A percentile compares a stretch with the other conserved stretches of the same genome.
Conservation (phyloP, 169 alveolate species). For the Babesia divergens region DNA sequence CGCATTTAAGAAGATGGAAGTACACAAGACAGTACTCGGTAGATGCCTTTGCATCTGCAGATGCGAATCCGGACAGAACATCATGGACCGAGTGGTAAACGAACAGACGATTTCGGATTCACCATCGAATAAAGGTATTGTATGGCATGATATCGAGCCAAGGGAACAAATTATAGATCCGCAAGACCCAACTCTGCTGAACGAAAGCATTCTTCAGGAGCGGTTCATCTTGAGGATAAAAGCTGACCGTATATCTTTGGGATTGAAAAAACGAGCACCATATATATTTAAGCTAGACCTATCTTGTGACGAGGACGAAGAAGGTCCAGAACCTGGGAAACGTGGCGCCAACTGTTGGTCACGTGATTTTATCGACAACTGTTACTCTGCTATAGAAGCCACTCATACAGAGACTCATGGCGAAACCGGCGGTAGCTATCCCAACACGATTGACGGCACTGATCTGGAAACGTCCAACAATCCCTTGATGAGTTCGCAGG, state of each 20-base stretch:
- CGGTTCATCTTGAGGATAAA: conserved; percentile 47
- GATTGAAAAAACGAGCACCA: conserved; percentile 34
- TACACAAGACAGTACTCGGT: conserved; percentile 36
- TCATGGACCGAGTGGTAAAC: conserved; percentile 39
- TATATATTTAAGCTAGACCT: conserved; percentile 50
- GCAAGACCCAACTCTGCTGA: neutral
- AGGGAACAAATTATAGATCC: neutral
- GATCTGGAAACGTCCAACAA: no score
- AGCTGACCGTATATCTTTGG: conserved; percentile 28
- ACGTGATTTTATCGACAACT: no score
- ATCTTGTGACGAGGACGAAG: no score
- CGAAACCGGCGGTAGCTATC: no score
- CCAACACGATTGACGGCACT: no score
- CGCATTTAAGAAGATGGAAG: conserved; percentile 31
- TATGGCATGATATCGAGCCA: conserved; percentile 55
- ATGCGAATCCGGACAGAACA: conserved; percentile 25
- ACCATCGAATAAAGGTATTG: conserved; percentile 14
- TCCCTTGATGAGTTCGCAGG: no score
- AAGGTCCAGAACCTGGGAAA: no score
- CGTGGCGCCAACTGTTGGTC: no score
- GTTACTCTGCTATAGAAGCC: no score
- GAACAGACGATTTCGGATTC: neutral
- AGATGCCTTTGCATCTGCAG: conserved; percentile 47
- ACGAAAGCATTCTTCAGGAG: conserved; percentile 47
- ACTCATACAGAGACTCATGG: no score